A percentile compares a stretch with the other conserved stretches of the same genome.
Conservation (phyloP, 2,329 filamentous ascomycete genomes). For the Neonectria ditissima region DNA sequence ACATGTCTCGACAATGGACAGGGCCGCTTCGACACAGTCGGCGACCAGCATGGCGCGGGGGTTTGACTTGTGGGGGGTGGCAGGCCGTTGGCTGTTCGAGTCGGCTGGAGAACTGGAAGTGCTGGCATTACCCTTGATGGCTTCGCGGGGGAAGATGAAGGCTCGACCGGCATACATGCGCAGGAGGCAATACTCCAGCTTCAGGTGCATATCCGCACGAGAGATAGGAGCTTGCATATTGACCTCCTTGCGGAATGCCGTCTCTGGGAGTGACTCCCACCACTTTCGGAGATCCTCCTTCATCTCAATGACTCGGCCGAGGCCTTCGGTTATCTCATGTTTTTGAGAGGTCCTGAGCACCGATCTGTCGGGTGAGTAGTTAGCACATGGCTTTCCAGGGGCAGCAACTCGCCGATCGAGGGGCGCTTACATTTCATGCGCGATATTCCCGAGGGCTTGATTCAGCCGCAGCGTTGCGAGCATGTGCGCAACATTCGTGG, state of each 20-base stretch:
- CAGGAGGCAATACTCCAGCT: slow-evolving; percentile 64
- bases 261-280: slow-evolving; percentile 53
- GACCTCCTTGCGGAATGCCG: slow-evolving; percentile 52
- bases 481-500: slow-evolving; percentile 60
- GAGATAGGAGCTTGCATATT: slow-evolving; percentile 55
- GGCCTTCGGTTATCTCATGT: slow-evolving; percentile 48
- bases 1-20: slow-evolving; percentile 63
- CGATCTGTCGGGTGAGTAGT: slow-evolving; percentile 41
- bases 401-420: slow-evolving; percentile 1
- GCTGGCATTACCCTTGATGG: slow-evolving; percentile 43
- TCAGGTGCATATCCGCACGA: slow-evolving; percentile 62
- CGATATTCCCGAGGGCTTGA: slow-evolving; percentile 50
- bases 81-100: slow-evolving; percentile 44
- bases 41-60: slow-evolving; percentile 57
- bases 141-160: slow-evolving; percentile 59
- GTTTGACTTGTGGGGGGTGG: slow-evolving; percentile 46
- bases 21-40: slow-evolving; percentile 65
- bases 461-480: slow-evolving; percentile 56
- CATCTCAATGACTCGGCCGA: slow-evolving; percentile 51
- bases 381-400: slow-evolving; percentile 18
- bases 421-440: slow-evolving; percentile 54
- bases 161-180: slow-evolving; percentile 66
- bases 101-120: slow-evolving; percentile 48
- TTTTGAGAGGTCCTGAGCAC: slow-evolving; percentile 50
- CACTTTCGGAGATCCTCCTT: slow-evolving; percentile 53